Conservation (phyloP, 2,329 filamentous ascomycete genomes). For the Pyrenochaeta sp. region DNA sequence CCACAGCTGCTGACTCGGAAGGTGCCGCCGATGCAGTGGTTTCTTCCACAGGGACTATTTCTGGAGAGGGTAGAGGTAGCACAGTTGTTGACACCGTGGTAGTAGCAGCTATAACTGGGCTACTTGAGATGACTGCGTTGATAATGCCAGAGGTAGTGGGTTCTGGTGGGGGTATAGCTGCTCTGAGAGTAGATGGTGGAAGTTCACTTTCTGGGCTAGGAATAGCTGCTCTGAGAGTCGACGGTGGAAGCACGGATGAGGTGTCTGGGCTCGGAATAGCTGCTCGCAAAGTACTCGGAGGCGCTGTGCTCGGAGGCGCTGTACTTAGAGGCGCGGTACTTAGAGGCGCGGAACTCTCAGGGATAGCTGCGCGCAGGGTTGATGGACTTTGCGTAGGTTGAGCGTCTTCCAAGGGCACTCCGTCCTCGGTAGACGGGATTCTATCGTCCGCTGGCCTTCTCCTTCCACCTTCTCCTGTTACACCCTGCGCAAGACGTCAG, state of each 20-base stretch:
- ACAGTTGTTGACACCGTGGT: conserved; percentile 15
- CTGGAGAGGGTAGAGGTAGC: conserved; percentile 4
- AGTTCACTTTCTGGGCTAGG: not conserved
- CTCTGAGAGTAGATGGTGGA: not conserved
- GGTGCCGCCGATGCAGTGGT: not conserved
- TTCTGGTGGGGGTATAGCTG: not conserved
- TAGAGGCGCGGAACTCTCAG: not conserved
- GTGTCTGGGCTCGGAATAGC: not conserved
- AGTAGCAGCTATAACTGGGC: conserved; percentile 5
- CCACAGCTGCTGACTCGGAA: conserved; percentile 10
- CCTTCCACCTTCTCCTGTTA: not conserved
- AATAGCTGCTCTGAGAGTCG: not conserved
- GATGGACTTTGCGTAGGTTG: not conserved
- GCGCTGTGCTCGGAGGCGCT: not conserved
- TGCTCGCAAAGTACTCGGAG: not conserved
- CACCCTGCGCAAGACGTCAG: not conserved
- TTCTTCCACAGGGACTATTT: not conserved
- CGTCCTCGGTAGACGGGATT: not conserved
- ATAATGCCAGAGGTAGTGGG: not conserved
- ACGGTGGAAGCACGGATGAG: not conserved
- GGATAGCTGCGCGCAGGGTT: not conserved
- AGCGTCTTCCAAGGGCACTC: not conserved
- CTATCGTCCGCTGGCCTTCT: not conserved
- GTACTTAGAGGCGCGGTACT: not conserved
- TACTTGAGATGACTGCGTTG: not conserved